Base-by-base conservation (phyloP, 495 filamentous ascomycete genomes). In the Aspergillus nanangensis region DNA sequence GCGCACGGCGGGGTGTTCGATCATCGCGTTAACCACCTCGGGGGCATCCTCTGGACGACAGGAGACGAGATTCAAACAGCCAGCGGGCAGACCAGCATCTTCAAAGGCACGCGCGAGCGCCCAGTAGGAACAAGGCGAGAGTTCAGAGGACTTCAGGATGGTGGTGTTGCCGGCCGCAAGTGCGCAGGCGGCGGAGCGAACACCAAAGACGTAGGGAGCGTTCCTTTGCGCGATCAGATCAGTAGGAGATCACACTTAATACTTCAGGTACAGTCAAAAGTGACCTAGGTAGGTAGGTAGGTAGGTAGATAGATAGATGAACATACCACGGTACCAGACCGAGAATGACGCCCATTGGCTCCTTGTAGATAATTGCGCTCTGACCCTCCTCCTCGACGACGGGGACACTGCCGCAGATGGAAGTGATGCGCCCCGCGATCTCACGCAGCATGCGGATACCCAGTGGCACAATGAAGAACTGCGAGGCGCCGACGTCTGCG, bases 131-230 rank as follows among this genome's bases (percentile, higher is more conserved):
- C 82, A 77, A 1, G 90, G 90, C 3, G 84, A 82, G 18, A 80
- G 61, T 55, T 95, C 90, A 9, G 82, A 79, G 3, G 81, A 81
- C 63, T 92, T 92, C 2, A 91, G 68, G 36, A 91, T 74, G 8
- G 76, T 80, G 2, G 86, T 88, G 53, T 87, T 88, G 5, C 90
- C 90, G 5, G 82, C 81, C n/a, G 90, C 90, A 36, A 95, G 74
- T 13, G 90, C 83, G 62, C 76, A 89, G 9, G 82, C 67, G 8
- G 89, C 70, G 4, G 86, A 76, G 50, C 87, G 80, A 23, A 90
- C 65, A 8, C 78, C 78, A 24, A 88, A 71, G n/a, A 73, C 70
- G 50, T 87, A 83, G 17, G 87, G 80, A 1, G 69, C 74, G 52
- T 83, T 84, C 64, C 83, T 86, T 8, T 34, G 32, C 32, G 32